A percentile compares a stretch with the other conserved stretches of the same genome.
phyloP scores from a whole-genome alignment of 148 eudicot genomes.

The Rhododendron griersonianum region DNA sequence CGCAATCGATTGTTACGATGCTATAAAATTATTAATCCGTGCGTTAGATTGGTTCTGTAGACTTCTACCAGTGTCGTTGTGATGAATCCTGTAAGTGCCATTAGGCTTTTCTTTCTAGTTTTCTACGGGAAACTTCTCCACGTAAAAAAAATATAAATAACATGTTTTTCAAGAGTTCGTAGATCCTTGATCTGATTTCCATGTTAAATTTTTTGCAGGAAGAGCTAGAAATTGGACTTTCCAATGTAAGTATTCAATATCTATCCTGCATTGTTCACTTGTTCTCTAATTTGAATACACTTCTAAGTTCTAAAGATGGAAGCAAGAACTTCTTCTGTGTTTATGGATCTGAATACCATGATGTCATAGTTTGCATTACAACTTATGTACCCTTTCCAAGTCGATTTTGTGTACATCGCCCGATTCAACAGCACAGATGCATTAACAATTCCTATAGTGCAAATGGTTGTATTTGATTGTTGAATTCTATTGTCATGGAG shows the following conservation, averaged over 20 bases:
- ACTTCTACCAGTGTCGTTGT: background rate
- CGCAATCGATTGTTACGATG: background rate
- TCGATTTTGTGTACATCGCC: background rate
- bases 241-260: conserved; percentile 48
- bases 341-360: background rate
- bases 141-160: background rate
- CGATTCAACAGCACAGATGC: background rate
- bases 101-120: background rate
- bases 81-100: background rate
- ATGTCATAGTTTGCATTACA: background rate
- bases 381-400: background rate
- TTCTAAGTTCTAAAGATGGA: background rate
- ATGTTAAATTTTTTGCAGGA: conserved; percentile 48
- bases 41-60: background rate
- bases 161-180: background rate
- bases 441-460: background rate
- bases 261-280: background rate
- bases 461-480: background rate
- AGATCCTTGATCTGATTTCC: conserved; percentile 2
- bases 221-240: conserved; percentile 76
- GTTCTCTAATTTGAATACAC: background rate
- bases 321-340: conserved; percentile 1
- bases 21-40: background rate
- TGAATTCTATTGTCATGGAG: background rate
- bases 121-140: background rate